Evolutionary conservation across 164 flowering plant species (phyloP).

Genomic region (Magnolia kwangsiensis): DNA sequence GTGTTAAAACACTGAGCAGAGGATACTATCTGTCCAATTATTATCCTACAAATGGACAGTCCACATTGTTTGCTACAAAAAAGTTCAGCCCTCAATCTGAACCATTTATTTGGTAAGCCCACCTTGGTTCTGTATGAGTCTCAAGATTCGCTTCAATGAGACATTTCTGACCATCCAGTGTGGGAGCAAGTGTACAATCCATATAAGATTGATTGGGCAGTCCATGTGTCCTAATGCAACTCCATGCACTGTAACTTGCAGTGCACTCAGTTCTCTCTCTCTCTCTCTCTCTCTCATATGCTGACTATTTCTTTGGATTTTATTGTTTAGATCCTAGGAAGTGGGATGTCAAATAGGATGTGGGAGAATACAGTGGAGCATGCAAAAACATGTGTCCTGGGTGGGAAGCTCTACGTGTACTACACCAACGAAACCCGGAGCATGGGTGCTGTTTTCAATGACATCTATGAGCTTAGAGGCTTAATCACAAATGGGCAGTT

Average conservation of each 20-base stretch:
- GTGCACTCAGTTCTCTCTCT: too few relatives aligned
- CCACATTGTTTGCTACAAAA: too few relatives aligned
- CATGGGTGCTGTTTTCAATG: constrained; percentile 48
- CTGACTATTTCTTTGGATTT: neutral
- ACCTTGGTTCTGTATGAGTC: too few relatives aligned
- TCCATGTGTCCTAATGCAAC: neutral
- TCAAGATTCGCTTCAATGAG: too few relatives aligned
- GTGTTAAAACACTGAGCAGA: too few relatives aligned
- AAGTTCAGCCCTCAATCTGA: neutral
- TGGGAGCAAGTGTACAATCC: too few relatives aligned
- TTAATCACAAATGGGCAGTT: constrained; percentile 48
- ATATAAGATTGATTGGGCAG: too few relatives aligned
- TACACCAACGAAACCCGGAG: constrained; percentile 32
- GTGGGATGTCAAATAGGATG: constrained; percentile 66
- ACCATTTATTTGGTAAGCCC: neutral
- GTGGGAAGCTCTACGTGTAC: constrained; percentile 53
- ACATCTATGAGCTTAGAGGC: constrained; percentile 54
- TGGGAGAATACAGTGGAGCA: constrained; percentile 69
- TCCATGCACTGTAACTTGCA: neutral
- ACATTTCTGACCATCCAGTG: too few relatives aligned
- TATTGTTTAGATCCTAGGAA: constrained; percentile 44
- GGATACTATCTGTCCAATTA: neutral
- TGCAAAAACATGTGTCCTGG: constrained; percentile 56
- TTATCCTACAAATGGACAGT: too few relatives aligned
- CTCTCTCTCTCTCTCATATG: neutral